Base-by-base conservation (phyloP, 139 green algal genomes). In the Coccomyxa sp. region DNA sequence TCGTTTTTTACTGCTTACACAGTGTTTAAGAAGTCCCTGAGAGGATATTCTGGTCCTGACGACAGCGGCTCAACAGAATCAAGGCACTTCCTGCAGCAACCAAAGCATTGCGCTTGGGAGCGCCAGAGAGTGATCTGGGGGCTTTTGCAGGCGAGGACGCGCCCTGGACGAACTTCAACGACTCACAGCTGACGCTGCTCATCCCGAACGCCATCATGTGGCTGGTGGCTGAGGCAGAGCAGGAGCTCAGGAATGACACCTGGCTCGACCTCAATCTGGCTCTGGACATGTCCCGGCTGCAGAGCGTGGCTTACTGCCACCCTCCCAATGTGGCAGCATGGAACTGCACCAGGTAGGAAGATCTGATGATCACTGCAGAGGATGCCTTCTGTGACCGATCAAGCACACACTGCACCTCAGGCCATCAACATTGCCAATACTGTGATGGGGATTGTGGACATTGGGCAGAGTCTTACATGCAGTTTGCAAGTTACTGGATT, bases 261-360 rank as follows among this genome's bases (percentile, higher is more conserved):
- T 18, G 37, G 27, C 38, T 41, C 5, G 44, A 81, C 10, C 78
- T 94, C 2, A 74, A 93, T 77, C 68, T 89, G 0, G 64, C 90
- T 0, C 78, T 82, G 41, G 4, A 41, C 12, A 77, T 92, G 40
- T 91, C 87, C 22, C 44, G 39, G 14, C 74, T 92, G 35, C 86
- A 87, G 0, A 88, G 84, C 36, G 84, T 92, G 22, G 78, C 88
- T 8, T 97, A 97, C 82, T 95, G 91, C 88, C 77, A 88, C 36
- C 8, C 55, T 0, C 72, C 81, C 31, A 82, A 87, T 38, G 79
- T 97, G 0, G 35, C 40, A 3, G 74, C 44, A 0, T 97, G 93
- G 93, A 94, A 90, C 74, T 97, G 93, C 88, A 89, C 68, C 27
- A 87, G 92, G 73, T 95, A n/a, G n/a, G n/a, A n/a, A n/a, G n/a